Evolutionary conservation across 495 filamentous ascomycete genomes (phyloP), one percentile per base, ranked within the genome.

Genomic region (Hypoxylon rickii): DNA sequence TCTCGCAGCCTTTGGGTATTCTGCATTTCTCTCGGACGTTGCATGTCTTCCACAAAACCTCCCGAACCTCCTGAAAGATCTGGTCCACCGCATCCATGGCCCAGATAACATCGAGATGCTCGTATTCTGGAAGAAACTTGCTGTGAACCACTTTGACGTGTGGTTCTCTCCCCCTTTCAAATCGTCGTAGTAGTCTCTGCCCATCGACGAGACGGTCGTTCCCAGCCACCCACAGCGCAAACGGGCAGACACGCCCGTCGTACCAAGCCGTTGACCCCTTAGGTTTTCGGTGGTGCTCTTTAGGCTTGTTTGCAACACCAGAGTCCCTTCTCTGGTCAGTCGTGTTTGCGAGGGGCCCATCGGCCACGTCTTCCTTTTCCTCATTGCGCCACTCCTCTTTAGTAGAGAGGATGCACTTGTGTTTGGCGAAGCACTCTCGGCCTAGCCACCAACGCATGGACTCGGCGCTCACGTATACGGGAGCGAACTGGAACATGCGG

Each of bases 371-470:
- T 44, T 89, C 84, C 21, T 79, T 75, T 46, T 87, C 84, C 58
- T 93, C 88, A 4, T 76, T 71, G 40, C 70, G 72, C 55, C 78
- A 76, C 52, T 90, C 83, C 53, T 92, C 86, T 24, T 80, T 77
- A 2, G 91, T 93, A 3, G 88, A 79, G 7, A 97, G 78, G 44
- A 97, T 96, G 69, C 94, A 97, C 69, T 89, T 89, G 55, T 97
- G 91, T 55, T 79, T 88, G 0, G 94, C 90, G 67, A 97, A 97
- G 58, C 92, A 90, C 62, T 95, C 90, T 1, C 87, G 73, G 0
- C 94, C 94, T 1, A 97, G 78, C 93, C 93, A 97, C 94, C 93
- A 97, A 0, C 90, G 81, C 88, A 97, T 96, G 17, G 83, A 87
- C 74, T 97, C 93, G 4, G 89, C 83, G 51, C 85, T 89, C 19